Percentiles rank a stretch among this genome's conserved stretches.
These are phyloP conservation scores for Pichia inconspicua DNA, from an alignment of 1,139 yeast genomes.

Conservation along the genomic window DNA sequence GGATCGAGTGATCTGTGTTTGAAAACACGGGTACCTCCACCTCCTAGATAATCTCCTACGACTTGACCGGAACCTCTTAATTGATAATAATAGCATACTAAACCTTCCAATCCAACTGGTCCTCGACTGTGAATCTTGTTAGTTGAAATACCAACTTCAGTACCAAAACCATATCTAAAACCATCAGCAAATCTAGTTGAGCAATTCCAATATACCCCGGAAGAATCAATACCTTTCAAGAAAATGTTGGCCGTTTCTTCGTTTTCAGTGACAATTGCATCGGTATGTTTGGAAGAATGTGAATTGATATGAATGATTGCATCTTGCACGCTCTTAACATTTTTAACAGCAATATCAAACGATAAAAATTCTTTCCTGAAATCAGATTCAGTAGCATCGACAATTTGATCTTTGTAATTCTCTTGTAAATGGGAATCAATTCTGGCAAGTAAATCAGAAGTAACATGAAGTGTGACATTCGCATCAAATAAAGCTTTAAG, in stretches of 20 bases:
- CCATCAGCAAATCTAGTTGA: conserved; percentile 98
- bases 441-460: conserved; percentile 40
- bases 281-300: conserved; percentile 96
- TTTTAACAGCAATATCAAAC: conserved; percentile 67
- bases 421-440: conserved; percentile 22
- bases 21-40: conserved; percentile 80
- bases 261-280: conserved; percentile 75
- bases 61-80: conserved; percentile 86
- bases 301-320: conserved; percentile 80
- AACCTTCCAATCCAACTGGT: conserved; percentile 95
- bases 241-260: conserved; percentile 65
- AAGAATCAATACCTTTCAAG: conserved; percentile 81
- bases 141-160: conserved; percentile 97
- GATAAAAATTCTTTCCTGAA: conserved; percentile 81
- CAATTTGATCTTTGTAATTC: conserved; percentile 24
- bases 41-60: conserved; percentile 86
- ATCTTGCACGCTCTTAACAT: conserved; percentile 48
- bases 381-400: conserved; percentile 48
- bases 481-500: conserved; percentile 46
- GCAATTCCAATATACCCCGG: conserved; percentile 98
- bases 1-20: conserved; percentile 57
- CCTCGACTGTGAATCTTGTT: conserved; percentile 97
- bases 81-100: conserved; percentile 92
- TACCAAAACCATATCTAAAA: conserved; percentile 94
- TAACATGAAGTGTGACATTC: conserved; percentile 67